These are phyloP conservation scores for Tilletia indica DNA, from an alignment of 1,284 basidiomycete species.

Conservation along the genomic window DNA sequence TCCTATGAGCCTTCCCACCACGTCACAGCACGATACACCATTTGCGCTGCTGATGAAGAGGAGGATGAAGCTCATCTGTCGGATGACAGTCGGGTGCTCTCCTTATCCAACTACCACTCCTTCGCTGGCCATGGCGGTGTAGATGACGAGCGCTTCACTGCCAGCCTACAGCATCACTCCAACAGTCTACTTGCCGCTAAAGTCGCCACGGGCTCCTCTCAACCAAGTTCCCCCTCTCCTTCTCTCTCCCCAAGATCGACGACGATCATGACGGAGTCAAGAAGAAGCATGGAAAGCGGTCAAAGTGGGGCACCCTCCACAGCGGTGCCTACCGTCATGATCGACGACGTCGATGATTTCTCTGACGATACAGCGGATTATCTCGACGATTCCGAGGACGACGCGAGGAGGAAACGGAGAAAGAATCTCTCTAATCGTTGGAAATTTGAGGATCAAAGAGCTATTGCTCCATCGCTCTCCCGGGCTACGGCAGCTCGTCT, in stretches of 20 bases:
- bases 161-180: too few relatives aligned
- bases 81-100: constrained; percentile 5
- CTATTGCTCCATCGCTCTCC: constrained; percentile 14
- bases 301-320: neutral
- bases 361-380: neutral
- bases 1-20: constrained; percentile 9
- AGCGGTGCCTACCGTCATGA: constrained; percentile 11
- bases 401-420: constrained; percentile 17
- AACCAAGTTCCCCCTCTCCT: neutral
- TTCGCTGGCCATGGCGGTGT: neutral
- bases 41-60: constrained; percentile 14
- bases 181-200: neutral
- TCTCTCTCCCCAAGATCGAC: neutral
- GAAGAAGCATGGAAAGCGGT: neutral
- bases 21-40: constrained; percentile 1
- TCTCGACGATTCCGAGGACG: constrained; percentile 19
- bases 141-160: neutral
- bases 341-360: constrained; percentile 10
- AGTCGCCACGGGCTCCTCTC: neutral
- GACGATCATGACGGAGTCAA: neutral
- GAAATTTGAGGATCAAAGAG: constrained; percentile 19
- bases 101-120: constrained; percentile 11
- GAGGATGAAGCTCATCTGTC: constrained; percentile 1
- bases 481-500: constrained; percentile 1
- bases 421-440: constrained; percentile 16